phyloP scores from a whole-genome alignment of 2,329 filamentous ascomycete species.

The Mycosphaerella arachidis region DNA sequence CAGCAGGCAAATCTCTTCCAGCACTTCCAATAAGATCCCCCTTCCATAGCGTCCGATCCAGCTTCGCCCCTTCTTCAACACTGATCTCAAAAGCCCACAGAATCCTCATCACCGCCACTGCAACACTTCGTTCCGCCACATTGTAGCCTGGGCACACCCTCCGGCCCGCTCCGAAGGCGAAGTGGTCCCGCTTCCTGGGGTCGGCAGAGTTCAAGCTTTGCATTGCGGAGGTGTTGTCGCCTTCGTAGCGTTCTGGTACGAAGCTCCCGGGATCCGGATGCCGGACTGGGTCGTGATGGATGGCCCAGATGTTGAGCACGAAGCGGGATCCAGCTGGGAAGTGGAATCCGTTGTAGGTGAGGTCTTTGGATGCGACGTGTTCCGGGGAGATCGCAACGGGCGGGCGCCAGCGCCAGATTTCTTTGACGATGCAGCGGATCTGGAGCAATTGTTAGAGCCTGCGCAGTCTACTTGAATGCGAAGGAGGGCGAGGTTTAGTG shows the following conservation, averaged over 20 bases:
- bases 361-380: slow-evolving; percentile 13
- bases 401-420: too few relatives aligned
- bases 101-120: slow-evolving; percentile 33
- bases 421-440: too few relatives aligned
- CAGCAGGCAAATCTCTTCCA: too few relatives aligned
- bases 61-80: too few relatives aligned
- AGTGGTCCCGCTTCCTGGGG: slow-evolving; percentile 30
- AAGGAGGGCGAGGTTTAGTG: too few relatives aligned
- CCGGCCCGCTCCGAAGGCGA: slow-evolving; percentile 34
- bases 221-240: neutral
- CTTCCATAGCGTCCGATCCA: too few relatives aligned
- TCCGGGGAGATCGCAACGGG: too few relatives aligned
- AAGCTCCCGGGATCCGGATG: slow-evolving; percentile 1
- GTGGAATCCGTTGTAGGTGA: slow-evolving; percentile 6
- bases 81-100: slow-evolving; percentile 34
- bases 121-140: slow-evolving; percentile 34
- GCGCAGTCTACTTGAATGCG: too few relatives aligned
- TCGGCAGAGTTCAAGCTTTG: slow-evolving; percentile 5
- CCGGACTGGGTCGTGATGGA: slow-evolving; percentile 7
- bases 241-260: slow-evolving; percentile 7
- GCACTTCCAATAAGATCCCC: too few relatives aligned
- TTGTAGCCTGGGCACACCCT: slow-evolving; percentile 35
- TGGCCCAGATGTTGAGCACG: slow-evolving; percentile 5
- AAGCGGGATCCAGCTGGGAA: slow-evolving; percentile 5
- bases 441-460: too few relatives aligned